Evolutionary conservation across 441 rosid genomes (phyloP).

Genomic region (Euphorbia celastroides): DNA sequence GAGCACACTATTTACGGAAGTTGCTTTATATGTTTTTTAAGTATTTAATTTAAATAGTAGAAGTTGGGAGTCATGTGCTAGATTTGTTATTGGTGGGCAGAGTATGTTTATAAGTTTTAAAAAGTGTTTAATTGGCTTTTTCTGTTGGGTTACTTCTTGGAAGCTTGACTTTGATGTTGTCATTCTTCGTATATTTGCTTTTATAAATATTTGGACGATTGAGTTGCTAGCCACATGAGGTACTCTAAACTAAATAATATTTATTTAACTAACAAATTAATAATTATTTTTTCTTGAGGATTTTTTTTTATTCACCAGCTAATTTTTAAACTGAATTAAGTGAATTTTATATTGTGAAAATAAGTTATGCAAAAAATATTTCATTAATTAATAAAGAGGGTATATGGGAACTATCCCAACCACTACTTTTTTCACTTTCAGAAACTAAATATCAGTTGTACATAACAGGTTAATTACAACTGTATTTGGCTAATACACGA

Average conservation of each 20-base stretch:
- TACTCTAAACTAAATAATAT: neutral
- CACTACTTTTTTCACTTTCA: no score
- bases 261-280: neutral
- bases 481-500: no score
- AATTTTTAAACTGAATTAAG: no score
- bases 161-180: neutral
- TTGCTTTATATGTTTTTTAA: neutral
- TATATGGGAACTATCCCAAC: no score
- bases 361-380: no score
- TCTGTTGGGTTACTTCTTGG: neutral
- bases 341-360: no score
- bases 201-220: neutral
- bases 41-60: neutral
- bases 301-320: neutral
- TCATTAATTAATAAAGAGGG: no score
- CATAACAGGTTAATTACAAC: no score
- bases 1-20: neutral
- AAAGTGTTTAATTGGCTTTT: conserved; percentile 22
- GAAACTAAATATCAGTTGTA: no score
- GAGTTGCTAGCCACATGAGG: neutral
- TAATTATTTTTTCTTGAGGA: neutral
- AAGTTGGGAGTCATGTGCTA: conserved; percentile 22
- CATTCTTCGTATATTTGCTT: neutral
- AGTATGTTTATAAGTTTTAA: neutral
- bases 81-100: neutral